Evolutionary conservation across 2,329 filamentous ascomycete species (phyloP), one percentile per base, ranked within the genome.

Genomic region (Rutstroemia sp.): DNA sequence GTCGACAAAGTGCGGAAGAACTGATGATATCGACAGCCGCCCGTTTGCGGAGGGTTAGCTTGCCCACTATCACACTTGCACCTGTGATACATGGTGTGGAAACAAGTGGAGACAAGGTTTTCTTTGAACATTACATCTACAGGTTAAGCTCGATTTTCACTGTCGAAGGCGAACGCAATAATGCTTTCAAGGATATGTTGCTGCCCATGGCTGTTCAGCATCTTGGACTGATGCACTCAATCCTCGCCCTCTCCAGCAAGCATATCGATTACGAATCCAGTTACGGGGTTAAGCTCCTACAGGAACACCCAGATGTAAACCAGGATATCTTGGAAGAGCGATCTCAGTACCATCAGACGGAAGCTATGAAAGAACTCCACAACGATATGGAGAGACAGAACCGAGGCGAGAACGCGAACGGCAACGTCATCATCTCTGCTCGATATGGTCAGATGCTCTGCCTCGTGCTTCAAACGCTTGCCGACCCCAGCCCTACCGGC

Each of bases 161-260:
- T 0, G 80, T 95, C 18, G 88, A 92, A 66, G 86, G 86, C 50
- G 88, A 64, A 23, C 56, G 92, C 68, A 84, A 85, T 58, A 95
- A 95, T 63, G 89, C 90, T 1, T 95, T 95, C 74, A 89, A 89
- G 67, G 87, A 90, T 62, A 86, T 94, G 62, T 75, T 96, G 38
- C 77, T 95, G 2, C 88, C 89, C 1, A 87, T 95, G 74, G 90
- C 91, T 2, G 83, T 88, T 44, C 79, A 85, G 59, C 86, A 95
- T 68, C 79, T 84, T 60, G 90, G 90, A 12, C 76, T 96, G 52
- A 95, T 96, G 90, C 91, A 96, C 70, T 94, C 90, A 10, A 83
- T 96, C 50, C 79, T 96, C 53, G 90, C 88, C 46, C 77, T 96
- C 8, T 88, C 90, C 39, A 88, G 88, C 63, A 90, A 85, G 59